These are phyloP conservation scores for Pilobolus umbonatus DNA, from an alignment of 192 early-diverging fungal genomes.

Conservation along the genomic window DNA sequence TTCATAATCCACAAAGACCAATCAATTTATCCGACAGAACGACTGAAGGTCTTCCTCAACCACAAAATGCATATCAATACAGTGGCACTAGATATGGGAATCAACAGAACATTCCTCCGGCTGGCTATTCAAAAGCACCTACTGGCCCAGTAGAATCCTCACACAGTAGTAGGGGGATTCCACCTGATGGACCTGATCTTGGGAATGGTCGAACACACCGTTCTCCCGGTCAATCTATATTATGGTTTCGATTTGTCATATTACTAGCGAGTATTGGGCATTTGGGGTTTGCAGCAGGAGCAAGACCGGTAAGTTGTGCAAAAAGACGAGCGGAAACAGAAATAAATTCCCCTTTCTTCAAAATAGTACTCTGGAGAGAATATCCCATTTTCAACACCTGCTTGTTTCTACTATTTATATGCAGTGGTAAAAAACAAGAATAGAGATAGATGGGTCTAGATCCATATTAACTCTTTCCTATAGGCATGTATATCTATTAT, in stretches of 20 bases:
- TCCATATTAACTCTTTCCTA: neutral
- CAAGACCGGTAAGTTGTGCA: slow-evolving; percentile 28
- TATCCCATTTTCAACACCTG: slow-evolving; percentile 20
- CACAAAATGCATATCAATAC: slow-evolving; percentile 28
- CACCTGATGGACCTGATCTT: slow-evolving; percentile 6
- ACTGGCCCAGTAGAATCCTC: neutral
- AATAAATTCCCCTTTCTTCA: neutral
- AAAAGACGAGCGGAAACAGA: neutral
- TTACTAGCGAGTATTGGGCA: slow-evolving; percentile 26
- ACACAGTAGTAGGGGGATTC: neutral
- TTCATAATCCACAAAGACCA: slow-evolving; percentile 8
- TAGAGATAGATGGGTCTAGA: neutral
- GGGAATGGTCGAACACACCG: neutral
- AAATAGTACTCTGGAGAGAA: slow-evolving; percentile 18
- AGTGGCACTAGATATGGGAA: slow-evolving; percentile 31
- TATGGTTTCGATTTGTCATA: slow-evolving; percentile 26
- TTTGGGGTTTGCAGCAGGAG: slow-evolving; percentile 36
- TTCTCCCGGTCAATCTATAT: slow-evolving; percentile 13
- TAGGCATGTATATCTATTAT: slow-evolving; percentile 27
- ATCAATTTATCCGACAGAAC: slow-evolving; percentile 2
- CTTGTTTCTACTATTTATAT: slow-evolving; percentile 30
- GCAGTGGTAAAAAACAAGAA: slow-evolving; percentile 17
- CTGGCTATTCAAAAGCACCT: neutral
- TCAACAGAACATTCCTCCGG: no score
- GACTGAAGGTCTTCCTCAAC: neutral